Conservation (phyloP, 148 eudicot genomes). For the Salicornia ramosissima region DNA sequence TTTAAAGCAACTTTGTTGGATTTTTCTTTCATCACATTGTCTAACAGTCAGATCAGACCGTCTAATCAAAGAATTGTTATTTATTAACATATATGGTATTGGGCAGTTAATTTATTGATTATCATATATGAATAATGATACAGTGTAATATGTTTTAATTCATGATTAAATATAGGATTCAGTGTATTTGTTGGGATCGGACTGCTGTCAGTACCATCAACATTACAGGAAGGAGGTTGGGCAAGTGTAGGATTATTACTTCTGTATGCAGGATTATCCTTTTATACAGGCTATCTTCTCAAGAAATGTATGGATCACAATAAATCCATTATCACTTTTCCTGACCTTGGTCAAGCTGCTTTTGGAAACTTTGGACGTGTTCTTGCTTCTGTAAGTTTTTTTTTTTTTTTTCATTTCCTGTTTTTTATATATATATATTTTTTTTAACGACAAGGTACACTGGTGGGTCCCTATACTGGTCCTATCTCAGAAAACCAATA, state of each 20-base stretch:
- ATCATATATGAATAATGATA: background rate
- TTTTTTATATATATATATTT: too few species aligned
- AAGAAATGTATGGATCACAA: constrained; percentile 58
- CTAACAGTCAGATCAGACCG: too few species aligned
- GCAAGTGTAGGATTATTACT: constrained; percentile 52
- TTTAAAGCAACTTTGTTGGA: too few species aligned
- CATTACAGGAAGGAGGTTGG: constrained; percentile 90
- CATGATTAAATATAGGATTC: constrained; percentile 34
- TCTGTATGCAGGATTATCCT: constrained; percentile 59
- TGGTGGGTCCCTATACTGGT: too few species aligned
- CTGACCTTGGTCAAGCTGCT: constrained; percentile 88
- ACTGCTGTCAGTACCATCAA: constrained; percentile 71
- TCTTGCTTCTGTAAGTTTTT: constrained; percentile 55
- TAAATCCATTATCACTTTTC: constrained; percentile 52
- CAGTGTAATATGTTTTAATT: background rate
- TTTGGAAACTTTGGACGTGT: constrained; percentile 78
- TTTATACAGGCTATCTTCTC: constrained; percentile 67
- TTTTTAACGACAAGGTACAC: too few species aligned
- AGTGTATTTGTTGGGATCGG: constrained; percentile 84
- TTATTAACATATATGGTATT: too few species aligned
- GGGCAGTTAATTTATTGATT: too few species aligned
- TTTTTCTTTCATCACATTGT: too few species aligned
- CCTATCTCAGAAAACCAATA: too few species aligned
- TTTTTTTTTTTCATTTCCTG: background rate
- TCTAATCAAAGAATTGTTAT: too few species aligned